A percentile compares a stretch with the other conserved stretches of the same genome.
phyloP scores from a whole-genome alignment of 1,284 basidiomycete genomes.

The Ustilago nuda region DNA sequence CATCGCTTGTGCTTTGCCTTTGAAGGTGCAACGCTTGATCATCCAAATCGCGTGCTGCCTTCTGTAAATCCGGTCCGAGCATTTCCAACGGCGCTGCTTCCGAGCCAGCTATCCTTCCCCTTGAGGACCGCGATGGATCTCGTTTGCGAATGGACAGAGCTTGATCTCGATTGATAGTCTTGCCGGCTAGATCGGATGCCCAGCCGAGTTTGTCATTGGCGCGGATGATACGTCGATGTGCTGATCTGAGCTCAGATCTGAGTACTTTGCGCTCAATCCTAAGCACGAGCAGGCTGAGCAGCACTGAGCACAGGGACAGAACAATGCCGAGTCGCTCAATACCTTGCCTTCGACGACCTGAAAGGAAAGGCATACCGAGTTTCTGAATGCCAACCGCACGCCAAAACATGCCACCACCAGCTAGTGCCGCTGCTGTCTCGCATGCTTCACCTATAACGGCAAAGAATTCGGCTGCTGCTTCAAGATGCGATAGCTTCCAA shows the following conservation, averaged over 20 bases:
- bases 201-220: conserved; percentile 50
- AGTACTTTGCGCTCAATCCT: conserved; percentile 23
- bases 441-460: conserved; percentile 50
- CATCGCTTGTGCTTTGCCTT: neutral
- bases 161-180: conserved; percentile 19
- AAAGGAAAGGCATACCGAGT: conserved; percentile 32
- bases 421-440: conserved; percentile 53
- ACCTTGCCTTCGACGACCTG: conserved; percentile 46
- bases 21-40: conserved; percentile 2
- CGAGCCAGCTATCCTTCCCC: neutral
- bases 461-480: conserved; percentile 19
- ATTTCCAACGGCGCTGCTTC: conserved; percentile 11
- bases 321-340: conserved; percentile 56
- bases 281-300: conserved; percentile 31
- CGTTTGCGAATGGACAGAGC: conserved; percentile 32
- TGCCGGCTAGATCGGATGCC: conserved; percentile 32
- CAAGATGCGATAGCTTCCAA: conserved; percentile 13
- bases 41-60: conserved; percentile 27
- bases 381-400: conserved; percentile 47
- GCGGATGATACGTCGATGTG: conserved; percentile 41
- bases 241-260: conserved; percentile 27
- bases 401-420: conserved; percentile 59
- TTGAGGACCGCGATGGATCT: conserved; percentile 14
- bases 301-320: conserved; percentile 46
- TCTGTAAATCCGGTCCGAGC: conserved; percentile 29